Percentiles rank a stretch among this genome's conserved stretches.
These are phyloP conservation scores for Heracleum sosnowskyi DNA, from an alignment of 129 eudicot genomes.

Conservation along the genomic window DNA sequence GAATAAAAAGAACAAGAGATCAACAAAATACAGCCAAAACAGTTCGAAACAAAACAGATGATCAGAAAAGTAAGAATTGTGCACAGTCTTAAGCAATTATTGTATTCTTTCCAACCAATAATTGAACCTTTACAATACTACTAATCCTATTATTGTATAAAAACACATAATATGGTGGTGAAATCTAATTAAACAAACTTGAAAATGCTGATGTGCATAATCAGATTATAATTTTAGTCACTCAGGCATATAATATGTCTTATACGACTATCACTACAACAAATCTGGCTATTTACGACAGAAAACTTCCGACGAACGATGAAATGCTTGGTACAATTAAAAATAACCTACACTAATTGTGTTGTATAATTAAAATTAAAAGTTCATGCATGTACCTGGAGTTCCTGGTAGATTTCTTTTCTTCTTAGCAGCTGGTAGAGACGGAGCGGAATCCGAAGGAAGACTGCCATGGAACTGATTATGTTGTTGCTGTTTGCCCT, in stretches of 20 bases:
- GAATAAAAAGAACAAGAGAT: conserved; percentile 3
- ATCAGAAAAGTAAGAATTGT: conserved; percentile 8
- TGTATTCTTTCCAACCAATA: conserved; percentile 24
- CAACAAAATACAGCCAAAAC: conserved; percentile 6
- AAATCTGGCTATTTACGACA: too few relatives aligned
- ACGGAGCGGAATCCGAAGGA: conserved; percentile 21
- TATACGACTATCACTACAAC: too few relatives aligned
- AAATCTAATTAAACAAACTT: not conserved
- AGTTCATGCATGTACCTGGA: conserved; percentile 42
- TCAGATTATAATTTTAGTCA: not conserved
- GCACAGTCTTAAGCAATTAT: conserved; percentile 27
- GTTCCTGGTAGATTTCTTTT: conserved; percentile 78
- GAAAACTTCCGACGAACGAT: too few relatives aligned
- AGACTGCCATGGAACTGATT: conserved; percentile 16
- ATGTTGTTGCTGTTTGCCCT: conserved; percentile 14
- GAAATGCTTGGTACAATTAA: too few relatives aligned
- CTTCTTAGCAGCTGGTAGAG: conserved; percentile 42
- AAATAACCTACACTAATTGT: not conserved
- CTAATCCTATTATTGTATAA: not conserved
- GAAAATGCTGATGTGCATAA: not conserved
- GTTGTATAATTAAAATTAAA: not conserved
- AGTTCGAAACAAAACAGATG: conserved; percentile 8
- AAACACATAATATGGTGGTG: not conserved
- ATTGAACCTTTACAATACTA: conserved; percentile 18
- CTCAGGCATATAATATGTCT: conserved; percentile 1